These are phyloP conservation scores for Fusarium sp. DNA, from an alignment of 2,329 filamentous ascomycete genomes.

Conservation along the genomic window DNA sequence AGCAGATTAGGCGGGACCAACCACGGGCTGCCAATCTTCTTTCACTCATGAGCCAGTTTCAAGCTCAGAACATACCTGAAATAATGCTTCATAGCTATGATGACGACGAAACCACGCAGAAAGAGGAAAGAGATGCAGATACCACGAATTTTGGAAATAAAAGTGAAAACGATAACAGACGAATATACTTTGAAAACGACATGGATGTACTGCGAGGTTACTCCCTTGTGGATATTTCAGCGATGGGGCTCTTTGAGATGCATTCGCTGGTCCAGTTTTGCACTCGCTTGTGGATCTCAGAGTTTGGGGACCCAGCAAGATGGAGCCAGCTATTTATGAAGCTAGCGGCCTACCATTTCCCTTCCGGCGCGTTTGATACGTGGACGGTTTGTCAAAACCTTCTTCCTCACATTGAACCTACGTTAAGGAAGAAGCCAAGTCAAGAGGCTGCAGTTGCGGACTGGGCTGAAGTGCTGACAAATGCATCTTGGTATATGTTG, in stretches of 20 bases:
- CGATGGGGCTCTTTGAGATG: not conserved
- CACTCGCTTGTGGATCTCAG: not conserved
- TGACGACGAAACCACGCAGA: not conserved
- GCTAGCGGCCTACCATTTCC: not conserved
- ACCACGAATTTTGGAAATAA: not conserved
- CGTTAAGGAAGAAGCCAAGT: not conserved
- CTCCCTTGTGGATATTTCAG: not conserved
- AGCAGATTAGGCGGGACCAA: slow-evolving; percentile 3
- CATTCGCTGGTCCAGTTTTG: slow-evolving; percentile 7
- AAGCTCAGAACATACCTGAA: slow-evolving; percentile 3
- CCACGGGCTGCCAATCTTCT: slow-evolving; percentile 9
- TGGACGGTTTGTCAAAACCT: not conserved
- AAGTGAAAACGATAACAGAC: not conserved
- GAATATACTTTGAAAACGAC: not conserved
- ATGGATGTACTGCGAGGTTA: not conserved
- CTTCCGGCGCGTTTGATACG: not conserved
- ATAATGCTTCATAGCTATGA: not conserved
- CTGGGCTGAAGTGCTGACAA: not conserved
- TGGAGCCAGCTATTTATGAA: not conserved
- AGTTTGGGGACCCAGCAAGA: too few relatives aligned
- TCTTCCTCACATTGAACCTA: not conserved
- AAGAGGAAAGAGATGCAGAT: not conserved
- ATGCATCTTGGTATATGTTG: not conserved
- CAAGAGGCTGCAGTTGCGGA: not conserved
- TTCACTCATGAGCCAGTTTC: slow-evolving; percentile 27